Base-by-base conservation (phyloP, 768 basidiomycete genomes). In the Calvatia gigantea region DNA sequence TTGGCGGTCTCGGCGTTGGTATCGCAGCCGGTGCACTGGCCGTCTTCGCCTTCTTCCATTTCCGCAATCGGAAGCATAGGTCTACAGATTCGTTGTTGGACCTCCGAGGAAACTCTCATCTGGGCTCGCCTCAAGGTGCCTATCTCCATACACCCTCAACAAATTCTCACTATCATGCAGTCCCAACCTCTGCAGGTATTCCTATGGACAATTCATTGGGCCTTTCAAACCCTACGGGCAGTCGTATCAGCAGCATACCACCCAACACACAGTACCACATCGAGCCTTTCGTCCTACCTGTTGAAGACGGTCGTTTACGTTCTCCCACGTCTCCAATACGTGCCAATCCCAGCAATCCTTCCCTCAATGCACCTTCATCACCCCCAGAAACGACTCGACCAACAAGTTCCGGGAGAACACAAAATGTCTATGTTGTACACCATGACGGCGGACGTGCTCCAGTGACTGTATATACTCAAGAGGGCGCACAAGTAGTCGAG, bases 361-460 rank as follows among this genome's bases (percentile, higher is more conserved):
- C 63, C 56, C 27, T 49, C n/a, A 48, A 27, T 25, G 29, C 50
- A 15, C 7, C 50, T 8, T 28, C 45, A n/a, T 44, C 51, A 6
- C 58, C 58, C 23, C 51, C 59, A 42, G 54, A 58, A 28, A 35
- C 58, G 27, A 31, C 44, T 31, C 61, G 41, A 37, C 54, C 42
- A 32, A 53, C 42, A 19, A 51, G 25, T 33, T 56, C 15, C 15
- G 46, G 48, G 38, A 47, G 47, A 25, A 57, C 51, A 45, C 63
- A 59, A 39, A 62, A 60, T 39, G 75, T 83, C 7, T 84, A 84
- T 58, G 80, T 84, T 37, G 75, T 86, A 29, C 84, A 84, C 59
- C 83, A 84, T 60, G 83, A 85, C 60, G 75, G 73, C n/a, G 79
- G 82, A 9, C 65, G 75, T 14, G 67, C 82, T 15, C 84, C 84